Evolutionary conservation across 2,329 filamentous ascomycete genomes (phyloP), one percentile per base, ranked within the genome.

Genomic region (Biscogniauxia mediterranea): DNA sequence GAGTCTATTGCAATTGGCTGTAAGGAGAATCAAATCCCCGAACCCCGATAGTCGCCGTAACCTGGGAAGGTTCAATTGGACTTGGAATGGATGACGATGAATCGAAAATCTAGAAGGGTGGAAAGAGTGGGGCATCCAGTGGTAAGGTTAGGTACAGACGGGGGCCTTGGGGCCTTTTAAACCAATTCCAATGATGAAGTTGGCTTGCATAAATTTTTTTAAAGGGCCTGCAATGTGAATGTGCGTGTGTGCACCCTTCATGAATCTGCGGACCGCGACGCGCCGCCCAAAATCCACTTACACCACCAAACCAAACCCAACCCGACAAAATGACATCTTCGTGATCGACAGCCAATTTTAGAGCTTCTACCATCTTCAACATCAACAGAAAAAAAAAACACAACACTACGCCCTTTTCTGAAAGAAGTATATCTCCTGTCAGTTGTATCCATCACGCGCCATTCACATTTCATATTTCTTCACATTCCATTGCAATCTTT

Each of bases 231-330:
- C 60, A 64, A 58, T 60, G 54, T 57, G 57, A 62, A 60, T 62
- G 57, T 59, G 59, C 53, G 55, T 58, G 62, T 59, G 60, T 56
- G 52, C 56, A 26, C 32, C 38, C 20, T 49, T 32, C 3, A 23
- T 32, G 28, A 32, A 32, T 32, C 49, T 56, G 51, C n/a, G 58
- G 59, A 66, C 59, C 64, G 64, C 64, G 64, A 65, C 61, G 64
- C 61, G 65, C 61, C 65, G 65, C 65, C 65, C 60, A 62, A 67
- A 61, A 60, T 61, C 11, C 20, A 20, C 61, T n/a, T 54, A 46
- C 25, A 54, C 23, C 54, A 59, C 55, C 57, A 59, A 63, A 64
- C 63, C 65, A 46, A 46, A 46, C 38, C 38, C 38, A 46, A 46
- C 38, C 38, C 15, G 38, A 46, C 38, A 11, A 61, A 65, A 67